phyloP scores from a whole-genome alignment of 768 basidiomycete species.

The Phanerodontia chrysosporium region DNA sequence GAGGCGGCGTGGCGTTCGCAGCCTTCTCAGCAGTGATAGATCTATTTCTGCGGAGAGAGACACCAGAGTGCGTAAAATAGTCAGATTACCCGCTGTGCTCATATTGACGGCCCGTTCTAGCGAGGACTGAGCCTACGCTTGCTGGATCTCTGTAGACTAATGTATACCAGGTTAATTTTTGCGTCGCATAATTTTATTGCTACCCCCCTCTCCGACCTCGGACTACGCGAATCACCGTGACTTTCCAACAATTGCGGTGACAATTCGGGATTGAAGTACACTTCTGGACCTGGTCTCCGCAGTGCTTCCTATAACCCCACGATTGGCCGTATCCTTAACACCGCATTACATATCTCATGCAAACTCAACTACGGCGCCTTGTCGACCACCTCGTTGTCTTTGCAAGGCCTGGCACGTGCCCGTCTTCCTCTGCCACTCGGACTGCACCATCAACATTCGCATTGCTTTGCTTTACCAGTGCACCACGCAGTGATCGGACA shows the following conservation, averaged over 20 bases:
- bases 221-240: too few species aligned
- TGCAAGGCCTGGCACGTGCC: neutral
- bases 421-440: neutral
- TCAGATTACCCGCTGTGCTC: too few species aligned
- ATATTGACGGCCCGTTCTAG: slow-evolving; percentile 8
- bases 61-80: slow-evolving; percentile 71
- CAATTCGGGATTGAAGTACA: too few species aligned
- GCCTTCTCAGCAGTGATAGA: slow-evolving; percentile 93
- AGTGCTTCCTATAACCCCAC: neutral
- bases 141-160: slow-evolving; percentile 6
- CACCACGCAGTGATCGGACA: neutral
- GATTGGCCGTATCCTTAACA: neutral
- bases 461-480: neutral
- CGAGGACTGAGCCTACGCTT: slow-evolving; percentile 17
- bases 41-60: slow-evolving; percentile 72
- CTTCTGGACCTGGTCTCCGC: neutral
- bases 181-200: slow-evolving; percentile 4
- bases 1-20: slow-evolving; percentile 88
- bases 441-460: neutral
- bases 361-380: neutral
- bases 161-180: slow-evolving; percentile 5
- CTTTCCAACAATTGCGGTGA: too few species aligned
- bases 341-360: neutral
- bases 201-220: slow-evolving; percentile 1
- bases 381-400: neutral